Conservation (phyloP, 2,329 filamentous ascomycete species). For the Emergomyces orientalis region DNA sequence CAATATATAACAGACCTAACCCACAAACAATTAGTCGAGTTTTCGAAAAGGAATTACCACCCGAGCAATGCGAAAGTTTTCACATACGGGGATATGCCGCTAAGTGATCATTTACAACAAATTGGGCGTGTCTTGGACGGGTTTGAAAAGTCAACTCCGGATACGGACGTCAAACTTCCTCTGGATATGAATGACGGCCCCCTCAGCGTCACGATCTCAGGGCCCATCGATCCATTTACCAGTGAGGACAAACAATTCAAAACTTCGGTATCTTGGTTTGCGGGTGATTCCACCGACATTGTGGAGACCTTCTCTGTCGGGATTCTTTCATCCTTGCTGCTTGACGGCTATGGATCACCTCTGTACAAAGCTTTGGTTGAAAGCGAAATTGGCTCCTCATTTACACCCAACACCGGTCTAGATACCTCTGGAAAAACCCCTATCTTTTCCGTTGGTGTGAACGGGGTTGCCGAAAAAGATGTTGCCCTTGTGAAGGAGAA, state of each 20-base stretch:
- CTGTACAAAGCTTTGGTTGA: conserved; percentile 84
- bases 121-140: conserved; percentile 63
- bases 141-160: conserved; percentile 62
- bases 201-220: conserved; percentile 59
- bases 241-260: conserved; percentile 83
- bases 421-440: conserved; percentile 67
- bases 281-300: conserved; percentile 71
- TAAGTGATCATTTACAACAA: conserved; percentile 70
- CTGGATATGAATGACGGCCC: conserved; percentile 61
- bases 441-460: conserved; percentile 84
- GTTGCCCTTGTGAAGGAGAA: conserved; percentile 66
- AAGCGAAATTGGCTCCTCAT: conserved; percentile 80
- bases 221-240: conserved; percentile 78
- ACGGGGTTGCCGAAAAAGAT: conserved; percentile 74
- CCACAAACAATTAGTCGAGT: conserved; percentile 76
- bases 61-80: conserved; percentile 94
- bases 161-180: conserved; percentile 66
- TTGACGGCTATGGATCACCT: conserved; percentile 92
- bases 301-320: conserved; percentile 82
- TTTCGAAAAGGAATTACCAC: conserved; percentile 90
- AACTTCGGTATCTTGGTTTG: conserved; percentile 87
- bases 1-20: conserved; percentile 94
- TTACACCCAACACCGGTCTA: conserved; percentile 88
- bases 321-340: conserved; percentile 70
- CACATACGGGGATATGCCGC: conserved; percentile 87